These are phyloP conservation scores for Fusarium avenaceum DNA, from an alignment of 2,329 filamentous ascomycete species.

Conservation along the genomic window DNA sequence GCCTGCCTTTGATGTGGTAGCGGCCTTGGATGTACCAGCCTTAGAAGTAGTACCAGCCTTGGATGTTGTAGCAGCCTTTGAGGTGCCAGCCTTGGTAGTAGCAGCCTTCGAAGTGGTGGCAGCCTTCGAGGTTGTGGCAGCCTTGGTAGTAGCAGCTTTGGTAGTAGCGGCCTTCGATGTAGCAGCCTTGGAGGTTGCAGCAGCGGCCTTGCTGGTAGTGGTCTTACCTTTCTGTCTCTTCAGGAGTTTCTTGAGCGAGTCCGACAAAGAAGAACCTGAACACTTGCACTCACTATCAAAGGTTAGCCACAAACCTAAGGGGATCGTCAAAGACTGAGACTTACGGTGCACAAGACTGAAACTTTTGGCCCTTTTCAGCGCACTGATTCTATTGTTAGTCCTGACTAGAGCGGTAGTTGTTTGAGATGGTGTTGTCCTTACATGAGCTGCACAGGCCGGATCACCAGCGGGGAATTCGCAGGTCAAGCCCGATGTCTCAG, in stretches of 20 bases:
- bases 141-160: not conserved
- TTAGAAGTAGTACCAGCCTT: not conserved
- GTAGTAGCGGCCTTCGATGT: not conserved
- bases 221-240: constrained; percentile 1
- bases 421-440: not conserved
- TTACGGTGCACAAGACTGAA: constrained; percentile 19
- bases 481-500: not conserved
- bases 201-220: not conserved
- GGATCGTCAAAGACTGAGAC: not conserved
- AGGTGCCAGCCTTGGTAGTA: not conserved
- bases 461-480: constrained; percentile 13
- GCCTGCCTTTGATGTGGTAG: not conserved
- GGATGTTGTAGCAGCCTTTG: not conserved
- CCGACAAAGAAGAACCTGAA: not conserved
- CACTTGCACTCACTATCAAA: constrained; percentile 14
- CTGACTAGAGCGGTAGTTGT: not conserved
- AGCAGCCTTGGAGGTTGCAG: not conserved
- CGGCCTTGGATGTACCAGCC: not conserved
- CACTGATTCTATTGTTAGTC: constrained; percentile 2
- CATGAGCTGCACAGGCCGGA: constrained; percentile 8
- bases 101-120: not conserved
- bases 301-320: not conserved
- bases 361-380: not conserved
- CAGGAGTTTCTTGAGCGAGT: constrained; percentile 1
- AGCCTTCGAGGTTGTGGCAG: not conserved